Evolutionary conservation across 139 green algal genomes (phyloP).

Genomic region (Cymbomonas tetramitiformis): DNA sequence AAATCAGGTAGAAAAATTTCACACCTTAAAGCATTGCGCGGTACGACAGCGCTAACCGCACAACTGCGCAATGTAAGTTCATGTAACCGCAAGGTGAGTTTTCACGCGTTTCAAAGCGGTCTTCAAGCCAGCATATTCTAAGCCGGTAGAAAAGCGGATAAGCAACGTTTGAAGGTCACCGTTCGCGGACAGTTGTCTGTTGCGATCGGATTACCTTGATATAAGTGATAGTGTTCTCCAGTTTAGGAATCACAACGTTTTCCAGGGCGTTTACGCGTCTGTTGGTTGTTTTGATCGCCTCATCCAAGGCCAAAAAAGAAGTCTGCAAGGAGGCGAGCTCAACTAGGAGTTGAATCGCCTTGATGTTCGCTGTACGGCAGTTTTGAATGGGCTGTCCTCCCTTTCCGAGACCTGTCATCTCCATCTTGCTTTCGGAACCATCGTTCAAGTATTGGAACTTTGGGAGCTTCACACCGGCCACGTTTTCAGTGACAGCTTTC

Average conservation of each 20-base stretch:
- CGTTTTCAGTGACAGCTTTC: constrained; percentile 65
- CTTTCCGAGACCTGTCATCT: constrained; percentile 67
- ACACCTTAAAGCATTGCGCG: too few species aligned
- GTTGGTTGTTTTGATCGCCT: constrained; percentile 93
- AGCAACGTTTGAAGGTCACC: too few species aligned
- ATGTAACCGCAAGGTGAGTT: too few species aligned
- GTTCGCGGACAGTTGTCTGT: too few species aligned
- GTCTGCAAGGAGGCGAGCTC: constrained; percentile 90
- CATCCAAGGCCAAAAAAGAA: constrained; percentile 92
- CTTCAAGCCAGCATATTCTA: too few species aligned
- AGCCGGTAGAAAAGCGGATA: too few species aligned
- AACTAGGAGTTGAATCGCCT: constrained; percentile 74
- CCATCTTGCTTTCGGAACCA: constrained; percentile 60
- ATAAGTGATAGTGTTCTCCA: constrained; percentile 97
- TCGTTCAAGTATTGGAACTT: constrained; percentile 52
- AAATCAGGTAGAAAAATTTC: too few species aligned
- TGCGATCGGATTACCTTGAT: too few species aligned
- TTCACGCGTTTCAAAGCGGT: too few species aligned
- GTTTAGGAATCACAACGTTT: constrained; percentile 86
- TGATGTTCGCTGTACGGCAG: constrained; percentile 49
- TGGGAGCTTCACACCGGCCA: constrained; percentile 92
- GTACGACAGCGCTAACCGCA: too few species aligned
- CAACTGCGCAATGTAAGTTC: too few species aligned
- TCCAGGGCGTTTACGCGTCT: constrained; percentile 93
- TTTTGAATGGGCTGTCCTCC: constrained; percentile 85